Evolutionary conservation across 352 stramenopile genomes (phyloP).

Genomic region (Nothophytophthora sp.): DNA sequence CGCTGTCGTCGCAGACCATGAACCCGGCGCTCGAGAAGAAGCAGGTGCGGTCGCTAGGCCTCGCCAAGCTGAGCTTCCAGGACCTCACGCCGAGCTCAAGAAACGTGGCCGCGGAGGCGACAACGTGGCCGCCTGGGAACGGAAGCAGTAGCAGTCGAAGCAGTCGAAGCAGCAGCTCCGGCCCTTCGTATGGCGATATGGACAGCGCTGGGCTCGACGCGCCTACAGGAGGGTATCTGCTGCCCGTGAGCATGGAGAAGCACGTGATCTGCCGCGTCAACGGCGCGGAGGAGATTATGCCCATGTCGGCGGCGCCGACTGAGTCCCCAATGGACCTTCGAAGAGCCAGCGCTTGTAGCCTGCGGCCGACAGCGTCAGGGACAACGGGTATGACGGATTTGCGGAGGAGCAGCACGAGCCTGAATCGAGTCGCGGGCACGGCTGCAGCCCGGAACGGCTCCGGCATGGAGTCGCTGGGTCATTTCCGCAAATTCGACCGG

Average conservation of each 20-base stretch:
- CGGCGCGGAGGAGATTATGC: constrained; percentile 21
- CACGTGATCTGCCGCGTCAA: constrained; percentile 28
- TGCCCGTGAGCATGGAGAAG: constrained; percentile 58
- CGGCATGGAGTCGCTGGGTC: constrained; percentile 38
- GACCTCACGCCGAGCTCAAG: constrained; percentile 15
- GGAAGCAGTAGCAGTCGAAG: constrained; percentile 16
- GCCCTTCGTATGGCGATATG: neutral
- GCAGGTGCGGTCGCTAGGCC: constrained; percentile 52
- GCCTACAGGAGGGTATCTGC: constrained; percentile 36
- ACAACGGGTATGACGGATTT: neutral
- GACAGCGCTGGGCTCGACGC: neutral
- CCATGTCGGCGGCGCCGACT: constrained; percentile 7
- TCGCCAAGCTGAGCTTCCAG: constrained; percentile 48
- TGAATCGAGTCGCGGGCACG: neutral
- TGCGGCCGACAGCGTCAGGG: constrained; percentile 8
- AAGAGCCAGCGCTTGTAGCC: neutral
- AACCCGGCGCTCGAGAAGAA: constrained; percentile 74
- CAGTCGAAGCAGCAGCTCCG: constrained; percentile 18
- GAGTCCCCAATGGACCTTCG: constrained; percentile 8
- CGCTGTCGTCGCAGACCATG: constrained; percentile 63
- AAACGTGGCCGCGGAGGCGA: neutral
- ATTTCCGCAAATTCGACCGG: constrained; percentile 69
- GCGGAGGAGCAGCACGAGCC: constrained; percentile 10
- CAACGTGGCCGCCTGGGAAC: neutral
- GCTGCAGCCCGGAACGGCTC: constrained; percentile 3